Evolutionary conservation across 179 eudicot species (phyloP).

Genomic region (Camellia oleifera): DNA sequence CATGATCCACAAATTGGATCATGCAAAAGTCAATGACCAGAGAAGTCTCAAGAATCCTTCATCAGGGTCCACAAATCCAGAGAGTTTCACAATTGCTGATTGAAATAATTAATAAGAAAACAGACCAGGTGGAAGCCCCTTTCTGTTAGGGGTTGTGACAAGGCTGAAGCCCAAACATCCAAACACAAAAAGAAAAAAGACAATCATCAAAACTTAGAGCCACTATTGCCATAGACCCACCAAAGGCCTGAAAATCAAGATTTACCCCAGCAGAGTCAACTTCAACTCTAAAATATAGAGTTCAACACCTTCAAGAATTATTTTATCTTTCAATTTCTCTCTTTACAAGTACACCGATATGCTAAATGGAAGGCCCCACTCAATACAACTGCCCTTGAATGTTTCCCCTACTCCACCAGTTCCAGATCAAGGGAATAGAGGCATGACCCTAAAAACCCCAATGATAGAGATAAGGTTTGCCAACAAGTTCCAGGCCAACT

Average conservation of each 20-base stretch:
- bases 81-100: neutral
- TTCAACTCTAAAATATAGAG: neutral
- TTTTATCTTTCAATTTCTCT: neutral
- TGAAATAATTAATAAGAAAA: neutral
- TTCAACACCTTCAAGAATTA: neutral
- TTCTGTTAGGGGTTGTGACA: neutral
- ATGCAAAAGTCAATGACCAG: neutral
- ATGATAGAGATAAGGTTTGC: neutral
- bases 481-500: neutral
- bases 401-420: neutral
- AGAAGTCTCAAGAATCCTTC: neutral
- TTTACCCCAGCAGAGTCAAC: neutral
- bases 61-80: neutral
- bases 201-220: neutral
- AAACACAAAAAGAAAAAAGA: neutral
- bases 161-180: neutral
- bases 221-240: neutral
- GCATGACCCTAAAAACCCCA: neutral
- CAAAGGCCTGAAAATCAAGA: neutral
- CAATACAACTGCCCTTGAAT: neutral
- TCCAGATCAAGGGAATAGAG: neutral
- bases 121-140: neutral
- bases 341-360: neutral
- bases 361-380: neutral
- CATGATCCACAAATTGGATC: neutral